Evolutionary conservation across 345 rosid species (phyloP), one percentile per base, ranked within the genome.

Genomic region (Gossypium arboreum): DNA sequence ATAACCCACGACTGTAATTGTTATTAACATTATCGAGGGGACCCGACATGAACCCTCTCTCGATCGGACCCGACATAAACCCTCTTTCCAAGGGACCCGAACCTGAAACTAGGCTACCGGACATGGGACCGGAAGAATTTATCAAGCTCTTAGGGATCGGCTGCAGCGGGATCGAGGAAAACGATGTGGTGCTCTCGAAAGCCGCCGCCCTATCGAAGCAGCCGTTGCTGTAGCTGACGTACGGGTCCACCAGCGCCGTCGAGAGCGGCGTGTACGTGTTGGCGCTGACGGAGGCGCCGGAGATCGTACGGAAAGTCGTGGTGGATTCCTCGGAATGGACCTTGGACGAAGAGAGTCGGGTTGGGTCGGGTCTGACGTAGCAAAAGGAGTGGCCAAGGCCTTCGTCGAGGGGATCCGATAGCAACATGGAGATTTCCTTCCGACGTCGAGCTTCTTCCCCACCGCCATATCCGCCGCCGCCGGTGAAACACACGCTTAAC

Each of bases 201-300:
- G 96, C 93, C 11, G 99, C 97, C 3, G 98, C 91, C 63, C 93
- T 77, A 22, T 93, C 97, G 72, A 85, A 76, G 65, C 86, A 79
- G 62, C 79, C 24, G 57, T 17, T 58, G 56, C 25, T 83, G 74
- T 84, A 88, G n/a, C 60, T 25, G 57, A 82, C 84, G 76, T 91
- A 93, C 10, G 92, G 81, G 60, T 95, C 98, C 60, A 87, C 54
- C 3, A 91, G 75, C 44, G 99, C 86, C 0, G 99, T 95, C 15
- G 99, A 95, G 27, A 87, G 97, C 2, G 90, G 97, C 5, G 99
- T 95, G 2, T 97, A 92, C 0, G 97, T 84, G 86, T 95, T 95
- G 63, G 99, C 99, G 72, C 99, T 95, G 3, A 95, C 89, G 25
- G 99, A 95, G 17, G 99, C 97, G 10, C 98, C 99, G 63, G 99